These are phyloP conservation scores for Cryptococcus wingfieldii DNA, from an alignment of 1,284 basidiomycete species.

Conservation along the genomic window DNA sequence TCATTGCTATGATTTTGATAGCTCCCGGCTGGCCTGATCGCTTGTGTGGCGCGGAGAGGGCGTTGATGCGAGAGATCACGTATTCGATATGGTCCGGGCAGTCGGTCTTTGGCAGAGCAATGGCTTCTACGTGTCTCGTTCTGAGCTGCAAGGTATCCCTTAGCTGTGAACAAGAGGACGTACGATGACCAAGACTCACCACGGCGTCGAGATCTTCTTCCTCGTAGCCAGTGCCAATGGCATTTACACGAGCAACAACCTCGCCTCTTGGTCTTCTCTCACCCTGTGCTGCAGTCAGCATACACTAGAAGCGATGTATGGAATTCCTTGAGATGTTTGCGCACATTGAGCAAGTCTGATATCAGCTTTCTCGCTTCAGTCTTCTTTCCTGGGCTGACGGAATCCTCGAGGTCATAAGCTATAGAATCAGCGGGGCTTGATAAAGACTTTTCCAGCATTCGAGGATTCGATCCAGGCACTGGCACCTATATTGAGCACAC, in stretches of 20 bases:
- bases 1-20: slow-evolving; percentile 65
- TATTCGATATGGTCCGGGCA: slow-evolving; percentile 61
- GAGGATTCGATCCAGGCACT: slow-evolving; percentile 72
- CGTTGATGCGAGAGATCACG: slow-evolving; percentile 54
- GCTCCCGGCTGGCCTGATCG: slow-evolving; percentile 35
- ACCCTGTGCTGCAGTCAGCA: slow-evolving; percentile 11
- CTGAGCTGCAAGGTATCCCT: slow-evolving; percentile 23
- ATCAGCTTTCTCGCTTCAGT: slow-evolving; percentile 59
- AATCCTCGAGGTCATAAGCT: slow-evolving; percentile 84
- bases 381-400: slow-evolving; percentile 68
- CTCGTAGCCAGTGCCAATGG: slow-evolving; percentile 67
- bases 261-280: slow-evolving; percentile 47
- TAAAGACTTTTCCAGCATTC: slow-evolving; percentile 75
- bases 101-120: slow-evolving; percentile 76
- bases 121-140: slow-evolving; percentile 53
- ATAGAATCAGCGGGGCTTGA: slow-evolving; percentile 62
- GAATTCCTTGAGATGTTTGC: neutral
- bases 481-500: neutral
- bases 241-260: slow-evolving; percentile 72
- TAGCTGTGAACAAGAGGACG: neutral
- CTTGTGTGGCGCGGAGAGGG: slow-evolving; percentile 25
- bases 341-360: slow-evolving; percentile 55
- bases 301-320: neutral
- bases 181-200: slow-evolving; percentile 50
- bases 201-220: slow-evolving; percentile 63